Evolutionary conservation across 768 basidiomycete genomes (phyloP).

Genomic region (Lyophyllum semitale): DNA sequence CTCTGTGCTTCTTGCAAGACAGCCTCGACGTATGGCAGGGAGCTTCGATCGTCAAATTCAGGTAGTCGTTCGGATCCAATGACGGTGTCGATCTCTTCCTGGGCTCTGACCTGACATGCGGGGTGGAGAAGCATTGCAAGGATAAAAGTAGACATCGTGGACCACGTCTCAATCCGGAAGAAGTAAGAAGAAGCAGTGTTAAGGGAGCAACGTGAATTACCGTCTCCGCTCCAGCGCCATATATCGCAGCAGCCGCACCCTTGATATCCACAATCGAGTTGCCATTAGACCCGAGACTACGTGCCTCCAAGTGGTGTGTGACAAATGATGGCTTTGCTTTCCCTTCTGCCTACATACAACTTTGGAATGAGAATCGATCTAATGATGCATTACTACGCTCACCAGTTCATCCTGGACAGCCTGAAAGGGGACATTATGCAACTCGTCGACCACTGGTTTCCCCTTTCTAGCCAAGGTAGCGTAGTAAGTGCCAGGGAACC

Average conservation of each 20-base stretch:
- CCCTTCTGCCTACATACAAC: slow-evolving; percentile 20
- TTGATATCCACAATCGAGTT: slow-evolving; percentile 21
- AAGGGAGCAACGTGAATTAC: slow-evolving; percentile 11
- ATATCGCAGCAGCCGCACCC: slow-evolving; percentile 20
- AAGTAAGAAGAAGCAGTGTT: background rate
- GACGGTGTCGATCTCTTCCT: slow-evolving; percentile 42
- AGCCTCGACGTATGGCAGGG: slow-evolving; percentile 38
- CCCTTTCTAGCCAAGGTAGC: slow-evolving; percentile 17
- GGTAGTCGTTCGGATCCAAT: slow-evolving; percentile 38
- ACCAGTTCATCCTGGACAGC: slow-evolving; percentile 35
- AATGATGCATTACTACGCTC: background rate
- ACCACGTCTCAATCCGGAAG: slow-evolving; percentile 30
- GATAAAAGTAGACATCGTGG: slow-evolving; percentile 32
- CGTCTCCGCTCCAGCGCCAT: slow-evolving; percentile 37
- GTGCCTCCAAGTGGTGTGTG: slow-evolving; percentile 15
- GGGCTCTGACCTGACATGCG: slow-evolving; percentile 34
- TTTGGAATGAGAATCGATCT: background rate
- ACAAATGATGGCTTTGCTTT: slow-evolving; percentile 25
- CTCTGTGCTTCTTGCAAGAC: slow-evolving; percentile 30
- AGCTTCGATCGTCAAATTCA: slow-evolving; percentile 25
- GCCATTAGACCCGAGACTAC: background rate
- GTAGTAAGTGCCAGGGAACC: slow-evolving; percentile 33
- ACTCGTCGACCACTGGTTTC: slow-evolving; percentile 8
- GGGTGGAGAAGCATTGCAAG: slow-evolving; percentile 41
- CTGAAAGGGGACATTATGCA: slow-evolving; percentile 32